These are phyloP conservation scores for Yarrowia sp. DNA, from an alignment of 805 yeast genomes.

Conservation along the genomic window DNA sequence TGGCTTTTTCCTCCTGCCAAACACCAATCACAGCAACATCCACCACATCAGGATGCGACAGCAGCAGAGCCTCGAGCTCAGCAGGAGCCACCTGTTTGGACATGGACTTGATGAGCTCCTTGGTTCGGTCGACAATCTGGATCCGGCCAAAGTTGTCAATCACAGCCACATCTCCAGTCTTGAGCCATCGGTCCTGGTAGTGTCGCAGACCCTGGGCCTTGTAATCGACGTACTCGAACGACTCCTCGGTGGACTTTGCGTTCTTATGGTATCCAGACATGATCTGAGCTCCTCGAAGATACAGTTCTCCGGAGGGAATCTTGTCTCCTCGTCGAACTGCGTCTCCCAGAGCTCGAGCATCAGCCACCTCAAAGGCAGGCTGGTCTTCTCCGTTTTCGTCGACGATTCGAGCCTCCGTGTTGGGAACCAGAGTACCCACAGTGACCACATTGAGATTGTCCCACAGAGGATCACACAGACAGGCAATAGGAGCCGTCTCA, in stretches of 20 bases:
- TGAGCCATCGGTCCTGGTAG: slow-evolving; percentile 35
- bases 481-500: slow-evolving; percentile 28
- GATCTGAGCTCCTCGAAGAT: slow-evolving; percentile 54
- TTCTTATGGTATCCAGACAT: slow-evolving; percentile 50
- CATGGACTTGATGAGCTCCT: slow-evolving; percentile 59
- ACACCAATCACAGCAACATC: slow-evolving; percentile 33
- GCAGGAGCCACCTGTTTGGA: slow-evolving; percentile 36
- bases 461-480: slow-evolving; percentile 13
- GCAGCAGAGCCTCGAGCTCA: slow-evolving; percentile 32
- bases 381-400: slow-evolving; percentile 21
- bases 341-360: slow-evolving; percentile 6
- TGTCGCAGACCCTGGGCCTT: slow-evolving; percentile 40
- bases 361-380: slow-evolving; percentile 12
- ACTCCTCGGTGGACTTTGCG: slow-evolving; percentile 46
- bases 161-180: slow-evolving; percentile 55
- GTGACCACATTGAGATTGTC: neutral
- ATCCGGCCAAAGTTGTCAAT: slow-evolving; percentile 42
- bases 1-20: slow-evolving; percentile 37
- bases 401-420: slow-evolving; percentile 20
- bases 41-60: slow-evolving; percentile 31
- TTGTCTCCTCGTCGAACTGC: slow-evolving; percentile 24
- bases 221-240: slow-evolving; percentile 50
- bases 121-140: slow-evolving; percentile 56
- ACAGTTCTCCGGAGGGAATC: slow-evolving; percentile 46
- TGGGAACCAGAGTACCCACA: slow-evolving; percentile 2